Evolutionary conservation across 2,329 filamentous ascomycete genomes (phyloP), one percentile per base, ranked within the genome.

Genomic region (Aspergillus brunneoviolaceus): DNA sequence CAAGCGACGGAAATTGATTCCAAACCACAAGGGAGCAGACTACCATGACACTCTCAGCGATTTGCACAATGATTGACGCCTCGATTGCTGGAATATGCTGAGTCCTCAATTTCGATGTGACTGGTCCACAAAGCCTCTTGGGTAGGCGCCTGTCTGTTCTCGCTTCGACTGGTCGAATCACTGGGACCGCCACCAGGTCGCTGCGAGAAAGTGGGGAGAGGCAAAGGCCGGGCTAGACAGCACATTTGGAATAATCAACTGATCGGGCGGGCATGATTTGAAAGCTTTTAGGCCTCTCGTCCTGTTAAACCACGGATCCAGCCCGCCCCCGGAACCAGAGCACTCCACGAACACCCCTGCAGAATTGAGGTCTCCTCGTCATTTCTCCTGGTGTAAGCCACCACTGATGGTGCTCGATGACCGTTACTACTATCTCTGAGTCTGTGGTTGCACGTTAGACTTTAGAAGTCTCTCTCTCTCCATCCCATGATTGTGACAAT

Each of bases 381-480:
- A 49, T 55, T 49, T 33, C 39, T 35, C 45, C 42, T 49, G 53
- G 53, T 49, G 53, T 48, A 48, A 49, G 53, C 53, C 53, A 55
- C 53, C 53, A 55, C 53, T 55, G 42, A 27, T 16, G n/a, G 53
- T 48, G 53, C 42, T 55, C 27, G 29, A 55, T 47, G 45, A 49
- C 33, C 53, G 21, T 55, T 47, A 55, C 53, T 45, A 45, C 39
- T 45, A 9, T 4, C 9, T 16, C 39, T 45, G 49, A 49, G 53
- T 25, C 42, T 27, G 53, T 45, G 23, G 16, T 31, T 33, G 33
- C 53, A 31, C 31, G 52, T 33, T 27, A 9, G 48, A 49, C 39
- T 35, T 16, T 48, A 11, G 27, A 49, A 11, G 9, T 6, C 16
- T 19, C 39, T 39, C 52, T 29, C 19, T 11, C 31, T 27, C 21